Evolutionary conservation across 2,329 filamentous ascomycete species (phyloP).

Genomic region (Hirsutella minnesotensis): DNA sequence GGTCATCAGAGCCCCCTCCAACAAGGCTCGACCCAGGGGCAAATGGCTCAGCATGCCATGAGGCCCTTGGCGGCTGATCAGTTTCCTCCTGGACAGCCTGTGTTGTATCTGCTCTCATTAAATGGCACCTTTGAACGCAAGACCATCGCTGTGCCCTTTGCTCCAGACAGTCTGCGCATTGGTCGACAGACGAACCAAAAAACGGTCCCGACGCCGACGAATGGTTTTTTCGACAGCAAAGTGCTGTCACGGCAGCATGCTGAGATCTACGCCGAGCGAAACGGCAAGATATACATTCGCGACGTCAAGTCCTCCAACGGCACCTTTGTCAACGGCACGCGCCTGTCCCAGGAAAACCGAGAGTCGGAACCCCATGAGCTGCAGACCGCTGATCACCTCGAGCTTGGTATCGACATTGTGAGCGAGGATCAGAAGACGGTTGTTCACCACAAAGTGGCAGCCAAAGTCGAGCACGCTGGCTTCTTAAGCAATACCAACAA

Average conservation of each 20-base stretch:
- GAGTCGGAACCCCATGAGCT: constrained; percentile 94
- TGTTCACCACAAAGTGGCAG: constrained; percentile 95
- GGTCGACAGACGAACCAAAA: constrained; percentile 96
- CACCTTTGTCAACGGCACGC: constrained; percentile 89
- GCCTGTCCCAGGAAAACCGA: constrained; percentile 84
- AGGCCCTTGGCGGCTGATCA: constrained; percentile 54
- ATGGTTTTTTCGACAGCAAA: constrained; percentile 97
- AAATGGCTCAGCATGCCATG: constrained; percentile 34
- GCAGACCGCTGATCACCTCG: constrained; percentile 80
- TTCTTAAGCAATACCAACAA: constrained; percentile 65
- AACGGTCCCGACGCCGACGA: constrained; percentile 78
- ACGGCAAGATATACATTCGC: constrained; percentile 88
- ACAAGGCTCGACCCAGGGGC: constrained; percentile 17
- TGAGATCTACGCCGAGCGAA: constrained; percentile 78
- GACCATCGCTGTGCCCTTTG: constrained; percentile 85
- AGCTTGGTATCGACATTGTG: constrained; percentile 95
- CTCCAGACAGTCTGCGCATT: constrained; percentile 87
- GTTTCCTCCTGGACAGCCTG: constrained; percentile 53
- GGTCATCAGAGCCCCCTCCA: constrained; percentile 20
- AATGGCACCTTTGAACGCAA: constrained; percentile 97
- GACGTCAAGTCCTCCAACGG: constrained; percentile 98
- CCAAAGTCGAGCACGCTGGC: constrained; percentile 91
- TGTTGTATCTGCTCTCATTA: constrained; percentile 77
- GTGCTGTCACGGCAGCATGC: constrained; percentile 93
- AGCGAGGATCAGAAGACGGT: constrained; percentile 98